Conservation (phyloP, 2,329 filamentous ascomycete species). For the Pyricularia sp. region DNA sequence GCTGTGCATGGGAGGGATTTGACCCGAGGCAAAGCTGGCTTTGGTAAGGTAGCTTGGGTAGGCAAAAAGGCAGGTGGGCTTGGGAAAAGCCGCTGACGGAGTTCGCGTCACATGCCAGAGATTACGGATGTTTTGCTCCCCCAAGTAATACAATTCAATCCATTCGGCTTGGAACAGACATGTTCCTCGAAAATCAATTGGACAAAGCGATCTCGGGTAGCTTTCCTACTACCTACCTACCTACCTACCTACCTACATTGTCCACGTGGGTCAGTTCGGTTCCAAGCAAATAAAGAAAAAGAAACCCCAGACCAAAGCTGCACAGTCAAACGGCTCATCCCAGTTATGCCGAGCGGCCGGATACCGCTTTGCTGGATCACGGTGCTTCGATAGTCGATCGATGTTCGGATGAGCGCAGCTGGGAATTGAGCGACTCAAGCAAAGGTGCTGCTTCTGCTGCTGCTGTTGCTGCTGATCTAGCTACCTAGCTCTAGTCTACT, state of each 20-base stretch:
- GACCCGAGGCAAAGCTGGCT: background rate
- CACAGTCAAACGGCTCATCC: background rate
- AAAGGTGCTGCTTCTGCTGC: background rate
- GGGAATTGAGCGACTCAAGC: background rate
- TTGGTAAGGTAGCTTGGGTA: background rate
- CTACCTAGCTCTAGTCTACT: background rate
- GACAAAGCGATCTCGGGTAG: background rate
- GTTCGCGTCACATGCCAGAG: conserved; percentile 1
- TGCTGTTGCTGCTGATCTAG: background rate
- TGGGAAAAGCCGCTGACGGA: background rate
- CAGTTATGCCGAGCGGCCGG: background rate
- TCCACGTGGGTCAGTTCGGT: background rate
- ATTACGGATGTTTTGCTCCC: background rate
- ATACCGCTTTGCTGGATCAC: background rate
- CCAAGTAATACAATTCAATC: too few relatives aligned
- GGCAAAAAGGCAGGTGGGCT: background rate
- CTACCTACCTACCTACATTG: too few relatives aligned
- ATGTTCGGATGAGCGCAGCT: background rate
- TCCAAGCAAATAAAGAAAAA: background rate
- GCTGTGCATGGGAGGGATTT: background rate
- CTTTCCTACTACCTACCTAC: background rate
- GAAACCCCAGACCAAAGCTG: too few relatives aligned
- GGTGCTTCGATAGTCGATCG: background rate
- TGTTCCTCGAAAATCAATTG: background rate
- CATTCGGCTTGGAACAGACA: too few relatives aligned